Base-by-base conservation (phyloP, 78 protist genomes). In the Planoprotostelium fungivorum region DNA sequence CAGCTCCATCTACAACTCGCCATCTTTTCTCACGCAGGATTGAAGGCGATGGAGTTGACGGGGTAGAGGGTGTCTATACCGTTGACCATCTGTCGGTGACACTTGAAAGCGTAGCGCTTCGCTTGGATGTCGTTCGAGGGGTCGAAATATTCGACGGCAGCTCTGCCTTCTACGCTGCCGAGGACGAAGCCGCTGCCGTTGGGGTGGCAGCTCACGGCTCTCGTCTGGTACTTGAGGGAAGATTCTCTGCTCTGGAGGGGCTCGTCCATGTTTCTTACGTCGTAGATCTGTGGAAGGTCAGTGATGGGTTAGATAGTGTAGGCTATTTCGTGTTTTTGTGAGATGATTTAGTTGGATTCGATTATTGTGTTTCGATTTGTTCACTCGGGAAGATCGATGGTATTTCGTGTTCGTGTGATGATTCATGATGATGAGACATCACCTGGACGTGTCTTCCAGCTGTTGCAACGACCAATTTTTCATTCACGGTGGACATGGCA, bases 31-130 rank as follows among this genome's bases (percentile, higher is more conserved):
- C 38, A 91, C 85, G 86, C 0, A 0, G 99, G 98, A 83, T 98
- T 97, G 90, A 97, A 98, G 34, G 98, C 95, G 28, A 98, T 92
- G n/a, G 97, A 63, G 86, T 98, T 98, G 51, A 98, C 99, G 0
- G 99, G 98, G 87, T 96, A 97, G 39, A 97, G 95, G 23, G 84
- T 88, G 86, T 92, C 96, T 0, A 85, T 38, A 31, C 95, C 93
- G 39, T 39, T 36, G 86, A 91, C 93, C 38, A 29, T 86, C 35
- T 90, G 38, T n/a, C 98, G 89, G 87, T 97, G 99, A 88, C 99
- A 98, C 63, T 97, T 97, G 97, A 98, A 98, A 38, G 98, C 99
- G 36, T 91, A 98, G 88, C 95, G 94, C 83, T 89, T 87, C 31
- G 83, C 89, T 89, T 96, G 95, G 1, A 35, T 38, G 0, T 84